A percentile compares a stretch with the other conserved stretches of the same genome.
phyloP scores from a whole-genome alignment of 2,329 filamentous ascomycete species.

The Thelonectria discophora region DNA sequence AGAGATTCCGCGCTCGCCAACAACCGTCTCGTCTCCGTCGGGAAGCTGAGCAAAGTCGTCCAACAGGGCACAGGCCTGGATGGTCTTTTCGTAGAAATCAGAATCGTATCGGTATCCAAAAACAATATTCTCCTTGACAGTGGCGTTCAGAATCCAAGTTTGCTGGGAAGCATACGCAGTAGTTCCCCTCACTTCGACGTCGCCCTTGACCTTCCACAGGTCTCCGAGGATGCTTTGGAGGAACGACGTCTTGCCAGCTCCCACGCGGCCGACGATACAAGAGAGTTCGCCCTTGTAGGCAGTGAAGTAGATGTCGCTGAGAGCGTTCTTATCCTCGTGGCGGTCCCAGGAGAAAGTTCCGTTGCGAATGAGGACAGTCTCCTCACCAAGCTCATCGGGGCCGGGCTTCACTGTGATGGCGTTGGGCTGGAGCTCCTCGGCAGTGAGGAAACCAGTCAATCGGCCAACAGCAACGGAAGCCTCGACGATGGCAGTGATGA shows the following conservation, averaged over 20 bases:
- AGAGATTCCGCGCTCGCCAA: slow-evolving; percentile 96
- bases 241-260: slow-evolving; percentile 92
- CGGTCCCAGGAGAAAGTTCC: slow-evolving; percentile 96
- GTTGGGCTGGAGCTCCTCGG: slow-evolving; percentile 89
- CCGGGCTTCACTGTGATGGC: slow-evolving; percentile 77
- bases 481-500: slow-evolving; percentile 95
- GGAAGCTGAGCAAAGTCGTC: slow-evolving; percentile 94
- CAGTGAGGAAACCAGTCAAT: slow-evolving; percentile 82
- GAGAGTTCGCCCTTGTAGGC: slow-evolving; percentile 93
- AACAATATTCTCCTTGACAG: slow-evolving; percentile 94
- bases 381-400: slow-evolving; percentile 81
- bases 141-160: slow-evolving; percentile 97
- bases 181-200: slow-evolving; percentile 82
- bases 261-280: slow-evolving; percentile 94
- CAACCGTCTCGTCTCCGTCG: slow-evolving; percentile 95
- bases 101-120: slow-evolving; percentile 96
- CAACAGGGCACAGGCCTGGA: slow-evolving; percentile 87
- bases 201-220: slow-evolving; percentile 86
- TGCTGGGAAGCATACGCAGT: slow-evolving; percentile 93
- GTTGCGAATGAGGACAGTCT: slow-evolving; percentile 83
- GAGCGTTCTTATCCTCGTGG: slow-evolving; percentile 73
- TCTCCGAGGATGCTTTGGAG: slow-evolving; percentile 90
- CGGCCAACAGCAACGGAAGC: slow-evolving; percentile 91
- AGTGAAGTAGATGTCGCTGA: slow-evolving; percentile 86
- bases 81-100: slow-evolving; percentile 90